Conservation (phyloP, 176 grass and related monocot genomes). For the Areca catechu region DNA sequence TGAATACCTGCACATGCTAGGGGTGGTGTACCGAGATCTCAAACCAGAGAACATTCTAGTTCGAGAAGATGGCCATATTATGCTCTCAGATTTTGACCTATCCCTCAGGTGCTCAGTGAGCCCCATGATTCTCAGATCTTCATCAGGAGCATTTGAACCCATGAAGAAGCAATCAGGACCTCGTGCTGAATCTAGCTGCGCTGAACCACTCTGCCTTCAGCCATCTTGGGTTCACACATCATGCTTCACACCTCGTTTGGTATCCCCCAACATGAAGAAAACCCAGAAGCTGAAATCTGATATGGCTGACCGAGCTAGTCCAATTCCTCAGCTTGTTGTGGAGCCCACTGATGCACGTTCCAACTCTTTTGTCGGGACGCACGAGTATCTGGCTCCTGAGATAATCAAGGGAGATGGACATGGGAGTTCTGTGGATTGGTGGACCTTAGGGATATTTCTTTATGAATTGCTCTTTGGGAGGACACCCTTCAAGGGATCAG, state of each 20-base stretch:
- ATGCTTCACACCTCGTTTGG: slow-evolving; percentile 52
- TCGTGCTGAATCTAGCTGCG: slow-evolving; percentile 63
- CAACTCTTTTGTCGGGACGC: slow-evolving; percentile 9
- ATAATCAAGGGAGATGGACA: slow-evolving; percentile 12
- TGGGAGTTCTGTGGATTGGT: slow-evolving; percentile 21
- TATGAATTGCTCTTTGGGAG: slow-evolving; percentile 11
- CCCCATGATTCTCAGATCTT: slow-evolving; percentile 42
- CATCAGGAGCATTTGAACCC: slow-evolving; percentile 37
- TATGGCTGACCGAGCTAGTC: neutral
- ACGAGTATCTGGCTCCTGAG: slow-evolving; percentile 18
- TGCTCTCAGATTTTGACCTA: slow-evolving; percentile 70
- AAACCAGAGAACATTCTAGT: slow-evolving; percentile 74
- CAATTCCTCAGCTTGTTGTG: slow-evolving; percentile 5
- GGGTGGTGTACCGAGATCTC: slow-evolving; percentile 69
- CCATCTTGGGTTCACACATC: slow-evolving; percentile 60
- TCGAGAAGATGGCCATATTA: slow-evolving; percentile 72
- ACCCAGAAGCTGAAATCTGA: slow-evolving; percentile 13
- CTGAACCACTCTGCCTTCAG: slow-evolving; percentile 48
- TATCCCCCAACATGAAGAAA: slow-evolving; percentile 10
- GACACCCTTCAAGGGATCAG: slow-evolving; percentile 11
- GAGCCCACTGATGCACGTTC: slow-evolving; percentile 14
- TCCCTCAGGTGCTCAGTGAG: slow-evolving; percentile 64
- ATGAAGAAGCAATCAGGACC: slow-evolving; percentile 42
- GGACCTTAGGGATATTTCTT: slow-evolving; percentile 16
- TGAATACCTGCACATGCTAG: slow-evolving; percentile 78